A percentile compares a stretch with the other conserved stretches of the same genome.
Conservation (phyloP, 768 basidiomycete species). For the Tulasnella sp. region DNA sequence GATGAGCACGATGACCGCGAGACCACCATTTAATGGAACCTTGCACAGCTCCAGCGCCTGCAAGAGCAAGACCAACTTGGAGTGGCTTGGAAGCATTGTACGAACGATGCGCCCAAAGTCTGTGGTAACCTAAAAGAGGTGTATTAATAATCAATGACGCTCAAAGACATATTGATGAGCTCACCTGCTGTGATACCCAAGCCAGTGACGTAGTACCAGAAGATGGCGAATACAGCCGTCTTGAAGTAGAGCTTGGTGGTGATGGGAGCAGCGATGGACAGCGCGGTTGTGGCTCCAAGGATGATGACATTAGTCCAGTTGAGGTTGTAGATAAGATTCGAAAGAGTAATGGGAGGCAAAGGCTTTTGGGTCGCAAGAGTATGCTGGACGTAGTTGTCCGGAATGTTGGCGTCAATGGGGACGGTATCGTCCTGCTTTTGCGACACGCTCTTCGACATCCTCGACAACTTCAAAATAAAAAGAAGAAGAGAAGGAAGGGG, state of each 20-base stretch:
- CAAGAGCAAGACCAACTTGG: conserved; percentile 70
- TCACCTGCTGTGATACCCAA: conserved; percentile 50
- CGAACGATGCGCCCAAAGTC: conserved; percentile 91
- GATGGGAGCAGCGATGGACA: conserved; percentile 60
- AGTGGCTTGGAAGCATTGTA: conserved; percentile 84
- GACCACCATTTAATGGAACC: conserved; percentile 99
- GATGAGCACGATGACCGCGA: conserved; percentile 93
- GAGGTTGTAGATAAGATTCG: conserved; percentile 46
- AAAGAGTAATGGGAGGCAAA: conserved; percentile 52
- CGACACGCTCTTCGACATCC: not conserved
- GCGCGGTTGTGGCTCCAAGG: conserved; percentile 56
- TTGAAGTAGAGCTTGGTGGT: conserved; percentile 48
- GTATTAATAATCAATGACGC: conserved; percentile 8
- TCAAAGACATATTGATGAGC: conserved; percentile 4
- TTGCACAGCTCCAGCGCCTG: conserved; percentile 86
- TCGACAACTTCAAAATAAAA: not conserved
- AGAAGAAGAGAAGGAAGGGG: not conserved
- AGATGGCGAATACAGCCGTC: conserved; percentile 56
- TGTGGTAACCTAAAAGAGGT: conserved; percentile 60
- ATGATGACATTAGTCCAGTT: conserved; percentile 67
- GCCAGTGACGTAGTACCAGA: conserved; percentile 78
- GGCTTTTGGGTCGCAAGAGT: conserved; percentile 55
- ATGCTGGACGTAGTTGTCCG: conserved; percentile 72
- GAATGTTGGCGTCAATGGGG: conserved; percentile 33
- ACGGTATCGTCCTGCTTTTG: conserved; percentile 14